A percentile compares a stretch with the other conserved stretches of the same genome.
These are phyloP conservation scores for Colletotrichum melonis DNA, from an alignment of 2,329 filamentous ascomycete species.

Conservation along the genomic window DNA sequence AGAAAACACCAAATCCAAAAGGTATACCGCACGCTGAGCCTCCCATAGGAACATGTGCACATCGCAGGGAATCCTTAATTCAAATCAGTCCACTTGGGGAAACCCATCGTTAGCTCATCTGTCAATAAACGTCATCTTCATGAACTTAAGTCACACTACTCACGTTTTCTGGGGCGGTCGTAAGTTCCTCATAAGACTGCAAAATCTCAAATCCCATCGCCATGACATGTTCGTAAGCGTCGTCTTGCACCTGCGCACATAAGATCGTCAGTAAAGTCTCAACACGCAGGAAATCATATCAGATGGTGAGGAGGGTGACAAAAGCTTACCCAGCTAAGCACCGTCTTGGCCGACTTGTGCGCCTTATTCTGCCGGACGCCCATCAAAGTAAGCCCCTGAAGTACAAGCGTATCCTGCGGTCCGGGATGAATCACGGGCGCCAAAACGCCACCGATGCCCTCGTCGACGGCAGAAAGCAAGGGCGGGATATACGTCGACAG, in stretches of 20 bases:
- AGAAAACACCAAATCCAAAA: not conserved
- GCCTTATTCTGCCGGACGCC: conserved; percentile 85
- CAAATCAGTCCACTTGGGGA: conserved; percentile 34
- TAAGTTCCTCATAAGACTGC: conserved; percentile 86
- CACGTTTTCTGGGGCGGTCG: conserved; percentile 68
- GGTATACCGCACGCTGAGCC: conserved; percentile 19
- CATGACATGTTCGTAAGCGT: conserved; percentile 77
- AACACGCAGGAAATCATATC: not conserved
- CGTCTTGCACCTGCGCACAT: conserved; percentile 70
- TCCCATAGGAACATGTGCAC: not conserved
- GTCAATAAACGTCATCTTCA: not conserved
- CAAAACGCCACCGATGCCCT: conserved; percentile 78
- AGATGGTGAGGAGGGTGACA: too few relatives aligned
- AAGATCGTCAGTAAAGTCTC: conserved; percentile 30
- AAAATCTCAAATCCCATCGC: conserved; percentile 85
- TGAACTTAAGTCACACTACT: conserved; percentile 40
- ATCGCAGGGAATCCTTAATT: conserved; percentile 1
- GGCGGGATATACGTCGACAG: conserved; percentile 78
- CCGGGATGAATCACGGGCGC: conserved; percentile 80
- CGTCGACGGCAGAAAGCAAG: conserved; percentile 67
- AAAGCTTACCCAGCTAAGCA: conserved; percentile 81
- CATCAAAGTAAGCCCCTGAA: conserved; percentile 83
- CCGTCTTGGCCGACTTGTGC: conserved; percentile 77
- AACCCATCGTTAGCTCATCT: not conserved
- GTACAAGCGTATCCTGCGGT: conserved; percentile 74